Evolutionary conservation across 2,329 filamentous ascomycete genomes (phyloP), one percentile per base, ranked within the genome.

Genomic region (Stagonosporopsis rhizophila): DNA sequence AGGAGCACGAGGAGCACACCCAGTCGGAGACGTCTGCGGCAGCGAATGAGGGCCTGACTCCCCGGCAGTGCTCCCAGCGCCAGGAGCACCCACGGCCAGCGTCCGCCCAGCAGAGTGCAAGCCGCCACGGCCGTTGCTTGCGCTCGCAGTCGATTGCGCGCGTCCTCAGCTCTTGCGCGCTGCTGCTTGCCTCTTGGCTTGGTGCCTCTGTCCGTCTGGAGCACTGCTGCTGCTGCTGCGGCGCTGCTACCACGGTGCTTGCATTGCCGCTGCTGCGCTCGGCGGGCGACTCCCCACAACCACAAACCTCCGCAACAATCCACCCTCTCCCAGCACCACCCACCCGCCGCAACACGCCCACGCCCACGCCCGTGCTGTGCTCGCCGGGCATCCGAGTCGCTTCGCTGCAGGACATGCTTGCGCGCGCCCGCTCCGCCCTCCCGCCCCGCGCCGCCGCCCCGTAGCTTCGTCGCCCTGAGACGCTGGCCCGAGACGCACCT

Each of bases 351-450:
- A 50, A 61, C 56, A 22, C 58, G 50, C 53, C 61, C 53, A 62
- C 67, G 42, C 62, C 66, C 23, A 15, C 65, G 41, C 63, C 65
- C 66, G 51, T 45, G 65, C 67, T 42, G 51, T 52, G 44, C 51
- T 40, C 39, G 37, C 32, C 42, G 60, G 44, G 53, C 59, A 57
- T 64, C 59, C 63, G 54, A 28, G 46, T 41, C 41, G 52, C 46
- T 22, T 22, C 46, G 46, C 45, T 44, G 37, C 57, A 68, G 72
- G 70, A 72, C 54, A 75, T 75, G 72, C 67, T 60, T 60, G 62
- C 61, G 61, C 58, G 53, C 60, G 54, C 50, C 62, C 57, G 58
- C 56, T 19, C 41, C 60, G 61, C 54, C 58, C 50, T 52, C 64
- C 56, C 62, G 58, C 65, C 58, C 53, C 42, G 66, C 65, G 60